These are phyloP conservation scores for Emergomyces pasteurianus DNA, from an alignment of 2,329 filamentous ascomycete species.

Conservation along the genomic window DNA sequence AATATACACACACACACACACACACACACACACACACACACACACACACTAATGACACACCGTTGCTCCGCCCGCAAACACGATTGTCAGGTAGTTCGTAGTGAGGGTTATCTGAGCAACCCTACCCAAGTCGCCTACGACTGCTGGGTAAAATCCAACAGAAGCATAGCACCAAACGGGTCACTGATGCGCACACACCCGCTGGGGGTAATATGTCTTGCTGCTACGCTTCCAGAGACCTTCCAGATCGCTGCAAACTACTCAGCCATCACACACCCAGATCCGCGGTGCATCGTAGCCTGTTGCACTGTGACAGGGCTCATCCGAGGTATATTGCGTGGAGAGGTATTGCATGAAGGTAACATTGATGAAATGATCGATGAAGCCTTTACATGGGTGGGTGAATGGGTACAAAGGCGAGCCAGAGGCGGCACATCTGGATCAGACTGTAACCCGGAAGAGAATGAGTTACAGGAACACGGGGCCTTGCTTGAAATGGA, in stretches of 20 bases:
- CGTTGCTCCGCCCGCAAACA: not conserved
- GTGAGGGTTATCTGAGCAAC: slow-evolving; percentile 27
- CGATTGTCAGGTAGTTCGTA: slow-evolving; percentile 19
- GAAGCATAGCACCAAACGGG: slow-evolving; percentile 39
- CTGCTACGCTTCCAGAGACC: slow-evolving; percentile 29
- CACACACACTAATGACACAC: not conserved
- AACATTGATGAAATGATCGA: slow-evolving; percentile 34
- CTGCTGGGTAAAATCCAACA: slow-evolving; percentile 31
- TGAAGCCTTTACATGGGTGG: slow-evolving; percentile 31
- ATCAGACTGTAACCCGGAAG: not conserved
- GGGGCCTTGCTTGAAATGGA: slow-evolving; percentile 24
- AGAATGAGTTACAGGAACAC: slow-evolving; percentile 7
- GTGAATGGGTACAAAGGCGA: slow-evolving; percentile 18
- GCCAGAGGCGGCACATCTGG: slow-evolving; percentile 8
- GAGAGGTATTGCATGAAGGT: slow-evolving; percentile 31
- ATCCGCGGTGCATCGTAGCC: slow-evolving; percentile 40
- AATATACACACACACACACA: too few species aligned
- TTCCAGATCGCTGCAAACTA: slow-evolving; percentile 34
- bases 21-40: too few species aligned
- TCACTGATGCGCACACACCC: slow-evolving; percentile 44
- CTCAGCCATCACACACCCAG: slow-evolving; percentile 38
- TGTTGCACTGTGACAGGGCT: slow-evolving; percentile 39
- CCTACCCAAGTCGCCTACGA: slow-evolving; percentile 30
- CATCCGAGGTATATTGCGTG: slow-evolving; percentile 35
- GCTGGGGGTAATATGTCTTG: slow-evolving; percentile 38